Percentiles rank a stretch among this genome's conserved stretches.
Evolutionary conservation across 345 rosid genomes (phyloP).

Genomic region (Eucalyptus cloeziana): DNA sequence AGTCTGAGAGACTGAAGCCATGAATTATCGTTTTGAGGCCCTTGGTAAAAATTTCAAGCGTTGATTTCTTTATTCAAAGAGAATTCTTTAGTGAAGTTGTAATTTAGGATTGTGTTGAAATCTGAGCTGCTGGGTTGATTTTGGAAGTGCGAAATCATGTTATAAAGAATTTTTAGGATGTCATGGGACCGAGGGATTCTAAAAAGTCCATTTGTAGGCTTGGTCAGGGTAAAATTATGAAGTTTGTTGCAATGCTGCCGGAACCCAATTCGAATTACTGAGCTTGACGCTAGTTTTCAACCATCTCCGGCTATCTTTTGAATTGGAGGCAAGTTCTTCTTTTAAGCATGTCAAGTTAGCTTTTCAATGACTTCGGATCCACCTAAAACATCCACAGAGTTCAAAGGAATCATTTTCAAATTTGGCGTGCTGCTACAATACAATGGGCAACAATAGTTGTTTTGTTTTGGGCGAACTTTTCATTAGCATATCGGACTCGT

Average conservation of each 20-base stretch:
- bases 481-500: neutral
- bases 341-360: neutral
- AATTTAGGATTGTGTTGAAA: neutral
- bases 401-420: neutral
- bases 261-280: neutral
- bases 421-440: neutral
- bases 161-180: neutral
- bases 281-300: neutral
- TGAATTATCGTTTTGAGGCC: neutral
- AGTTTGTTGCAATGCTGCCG: neutral
- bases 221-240: neutral
- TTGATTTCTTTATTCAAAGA: neutral
- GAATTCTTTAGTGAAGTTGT: neutral
- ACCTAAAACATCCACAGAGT: neutral
- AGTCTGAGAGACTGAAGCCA: neutral
- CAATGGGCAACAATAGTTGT: neutral
- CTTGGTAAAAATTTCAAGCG: neutral
- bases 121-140: neutral
- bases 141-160: neutral
- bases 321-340: neutral
- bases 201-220: neutral
- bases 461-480: neutral
- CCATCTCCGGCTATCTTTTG: neutral
- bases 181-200: neutral
- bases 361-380: neutral